Percentiles rank a stretch among this genome's conserved stretches.
phyloP scores from a whole-genome alignment of 202 grass and related monocot genomes.

The Musa balbisiana region DNA sequence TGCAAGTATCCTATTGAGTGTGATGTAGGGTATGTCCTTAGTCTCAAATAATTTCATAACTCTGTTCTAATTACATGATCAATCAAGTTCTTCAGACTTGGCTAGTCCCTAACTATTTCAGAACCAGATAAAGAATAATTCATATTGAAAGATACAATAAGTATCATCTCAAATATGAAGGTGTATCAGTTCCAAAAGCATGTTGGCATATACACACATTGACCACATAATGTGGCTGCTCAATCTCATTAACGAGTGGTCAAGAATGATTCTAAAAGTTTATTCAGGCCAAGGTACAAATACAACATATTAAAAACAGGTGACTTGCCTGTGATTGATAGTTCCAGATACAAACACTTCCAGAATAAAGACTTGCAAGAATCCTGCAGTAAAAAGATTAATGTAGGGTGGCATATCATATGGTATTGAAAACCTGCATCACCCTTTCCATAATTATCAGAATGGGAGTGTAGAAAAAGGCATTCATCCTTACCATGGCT shows the following conservation, averaged over 20 bases:
- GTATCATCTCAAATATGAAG: too few relatives aligned
- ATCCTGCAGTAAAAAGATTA: conserved; percentile 41
- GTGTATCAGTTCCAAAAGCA: neutral
- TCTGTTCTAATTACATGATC: too few relatives aligned
- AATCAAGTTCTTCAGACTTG: neutral
- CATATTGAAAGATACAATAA: too few relatives aligned
- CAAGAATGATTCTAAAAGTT: neutral
- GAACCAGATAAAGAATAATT: neutral
- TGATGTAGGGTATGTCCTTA: neutral
- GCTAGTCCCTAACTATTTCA: neutral
- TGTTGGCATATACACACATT: neutral
- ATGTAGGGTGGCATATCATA: neutral
- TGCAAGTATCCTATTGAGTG: too few relatives aligned
- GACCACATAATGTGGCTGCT: neutral
- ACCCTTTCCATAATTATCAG: neutral
- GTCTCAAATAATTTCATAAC: too few relatives aligned
- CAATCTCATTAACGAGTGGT: neutral
- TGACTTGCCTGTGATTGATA: conserved; percentile 60
- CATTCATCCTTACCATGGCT: conserved; percentile 50
- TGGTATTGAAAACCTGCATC: neutral
- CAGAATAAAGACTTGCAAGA: conserved; percentile 61
- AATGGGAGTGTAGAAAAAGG: neutral
- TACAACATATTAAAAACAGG: neutral
- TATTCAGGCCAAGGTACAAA: neutral
- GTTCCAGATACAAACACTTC: conserved; percentile 72